These are phyloP conservation scores for Diaporthe caulivora DNA, from an alignment of 2,329 filamentous ascomycete species.

Conservation along the genomic window DNA sequence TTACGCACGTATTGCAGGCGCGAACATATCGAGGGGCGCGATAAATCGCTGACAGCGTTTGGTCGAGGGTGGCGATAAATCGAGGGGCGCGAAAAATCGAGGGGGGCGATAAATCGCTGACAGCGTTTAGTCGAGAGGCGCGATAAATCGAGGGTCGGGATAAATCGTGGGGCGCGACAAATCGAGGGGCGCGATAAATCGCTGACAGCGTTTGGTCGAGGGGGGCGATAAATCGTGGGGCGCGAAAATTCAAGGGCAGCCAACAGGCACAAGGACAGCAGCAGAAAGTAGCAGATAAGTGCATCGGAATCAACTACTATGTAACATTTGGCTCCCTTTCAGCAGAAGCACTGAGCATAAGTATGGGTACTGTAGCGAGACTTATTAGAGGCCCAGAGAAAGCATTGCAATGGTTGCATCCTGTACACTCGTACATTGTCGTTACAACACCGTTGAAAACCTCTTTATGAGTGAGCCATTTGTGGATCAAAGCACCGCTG, in stretches of 20 bases:
- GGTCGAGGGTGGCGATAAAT: neutral
- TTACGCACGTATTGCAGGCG: neutral
- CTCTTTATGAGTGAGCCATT: too few species aligned
- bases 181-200: too few species aligned
- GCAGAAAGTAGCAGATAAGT: too few species aligned
- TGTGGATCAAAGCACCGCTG: neutral
- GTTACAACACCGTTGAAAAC: neutral
- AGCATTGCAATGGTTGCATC: neutral
- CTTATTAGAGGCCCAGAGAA: neutral
- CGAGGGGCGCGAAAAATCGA: neutral
- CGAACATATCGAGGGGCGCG: neutral
- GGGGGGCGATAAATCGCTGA: neutral
- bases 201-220: too few species aligned
- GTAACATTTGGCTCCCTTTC: neutral
- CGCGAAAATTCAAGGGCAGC: too few species aligned
- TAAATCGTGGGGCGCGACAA: too few species aligned
- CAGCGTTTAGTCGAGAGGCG: too few species aligned
- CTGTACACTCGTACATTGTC: neutral
- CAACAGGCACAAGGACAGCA: too few species aligned
- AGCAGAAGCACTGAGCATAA: too few species aligned
- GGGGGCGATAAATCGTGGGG: too few species aligned
- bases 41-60: neutral
- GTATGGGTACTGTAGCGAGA: too few species aligned
- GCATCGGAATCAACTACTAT: neutral
- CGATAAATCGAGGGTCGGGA: too few species aligned